Conservation (phyloP, 208 protist genomes). For the Endotrypanum monterogeii region DNA sequence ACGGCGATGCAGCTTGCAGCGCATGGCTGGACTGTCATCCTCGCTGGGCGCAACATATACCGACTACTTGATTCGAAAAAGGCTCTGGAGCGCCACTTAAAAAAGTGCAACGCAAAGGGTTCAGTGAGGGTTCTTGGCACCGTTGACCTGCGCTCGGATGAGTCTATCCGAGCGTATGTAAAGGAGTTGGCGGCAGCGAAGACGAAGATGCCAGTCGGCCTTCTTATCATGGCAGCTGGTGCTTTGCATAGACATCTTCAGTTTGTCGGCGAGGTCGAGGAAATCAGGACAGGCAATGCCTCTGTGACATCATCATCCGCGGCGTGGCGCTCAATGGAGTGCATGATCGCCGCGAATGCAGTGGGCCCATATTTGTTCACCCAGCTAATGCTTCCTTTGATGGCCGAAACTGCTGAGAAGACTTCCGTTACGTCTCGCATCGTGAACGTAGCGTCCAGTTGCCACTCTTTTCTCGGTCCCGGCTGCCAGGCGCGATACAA, state of each 20-base stretch:
- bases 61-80: conserved; percentile 60
- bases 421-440: conserved; percentile 72
- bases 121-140: conserved; percentile 60
- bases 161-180: conserved; percentile 73
- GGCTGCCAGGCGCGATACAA: conserved; percentile 17
- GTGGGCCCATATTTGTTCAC: conserved; percentile 82
- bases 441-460: conserved; percentile 86
- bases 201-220: conserved; percentile 45
- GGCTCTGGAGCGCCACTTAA: conserved; percentile 36
- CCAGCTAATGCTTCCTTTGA: conserved; percentile 67
- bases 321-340: conserved; percentile 58
- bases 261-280: conserved; percentile 24
- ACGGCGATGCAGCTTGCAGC: conserved; percentile 65
- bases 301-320: conserved; percentile 13
- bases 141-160: conserved; percentile 70
- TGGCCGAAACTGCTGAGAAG: conserved; percentile 58
- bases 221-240: conserved; percentile 84
- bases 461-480: conserved; percentile 82
- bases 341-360: conserved; percentile 81
- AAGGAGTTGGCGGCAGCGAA: conserved; percentile 34
- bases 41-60: conserved; percentile 57
- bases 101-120: conserved; percentile 15
- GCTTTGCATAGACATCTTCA: conserved; percentile 61
- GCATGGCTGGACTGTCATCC: conserved; percentile 80
- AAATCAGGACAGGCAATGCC: conserved; percentile 16